Evolutionary conservation across 176 grass and related monocot species (phyloP).

Genomic region (Carex littledalei): DNA sequence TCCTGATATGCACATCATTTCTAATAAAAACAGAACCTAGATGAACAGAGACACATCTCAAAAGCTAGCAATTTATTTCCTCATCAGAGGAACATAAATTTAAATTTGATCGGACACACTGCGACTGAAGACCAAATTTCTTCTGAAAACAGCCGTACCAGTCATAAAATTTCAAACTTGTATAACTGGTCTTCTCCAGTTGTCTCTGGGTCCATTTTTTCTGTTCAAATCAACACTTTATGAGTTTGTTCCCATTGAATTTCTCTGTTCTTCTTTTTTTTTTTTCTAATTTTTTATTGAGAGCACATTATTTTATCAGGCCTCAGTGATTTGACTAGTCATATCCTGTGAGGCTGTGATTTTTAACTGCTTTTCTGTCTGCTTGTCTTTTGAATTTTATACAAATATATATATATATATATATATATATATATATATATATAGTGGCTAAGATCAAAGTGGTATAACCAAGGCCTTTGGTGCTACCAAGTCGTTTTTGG

Average conservation of each 20-base stretch:
- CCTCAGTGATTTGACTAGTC: not conserved
- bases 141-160: constrained; percentile 1
- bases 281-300: not conserved
- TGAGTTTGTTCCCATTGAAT: not conserved
- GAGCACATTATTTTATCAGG: not conserved
- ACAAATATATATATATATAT: too few relatives aligned
- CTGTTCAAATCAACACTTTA: not conserved
- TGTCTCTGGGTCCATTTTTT: not conserved
- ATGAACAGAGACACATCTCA: not conserved
- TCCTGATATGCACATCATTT: too few relatives aligned
- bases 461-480: too few relatives aligned
- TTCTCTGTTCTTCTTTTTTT: not conserved
- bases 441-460: too few relatives aligned
- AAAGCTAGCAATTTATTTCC: not conserved
- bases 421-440: too few relatives aligned
- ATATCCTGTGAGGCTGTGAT: not conserved
- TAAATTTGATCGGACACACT: not conserved
- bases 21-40: too few relatives aligned
- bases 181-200: not conserved
- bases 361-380: not conserved
- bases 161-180: constrained; percentile 10
- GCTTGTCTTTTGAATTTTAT: not conserved
- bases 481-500: too few relatives aligned
- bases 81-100: not conserved
- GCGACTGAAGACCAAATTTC: constrained; percentile 2